A percentile compares a stretch with the other conserved stretches of the same genome.
These are phyloP conservation scores for Trebouxiophyceae sp. DNA, from an alignment of 163 green algal genomes.

Conservation along the genomic window DNA sequence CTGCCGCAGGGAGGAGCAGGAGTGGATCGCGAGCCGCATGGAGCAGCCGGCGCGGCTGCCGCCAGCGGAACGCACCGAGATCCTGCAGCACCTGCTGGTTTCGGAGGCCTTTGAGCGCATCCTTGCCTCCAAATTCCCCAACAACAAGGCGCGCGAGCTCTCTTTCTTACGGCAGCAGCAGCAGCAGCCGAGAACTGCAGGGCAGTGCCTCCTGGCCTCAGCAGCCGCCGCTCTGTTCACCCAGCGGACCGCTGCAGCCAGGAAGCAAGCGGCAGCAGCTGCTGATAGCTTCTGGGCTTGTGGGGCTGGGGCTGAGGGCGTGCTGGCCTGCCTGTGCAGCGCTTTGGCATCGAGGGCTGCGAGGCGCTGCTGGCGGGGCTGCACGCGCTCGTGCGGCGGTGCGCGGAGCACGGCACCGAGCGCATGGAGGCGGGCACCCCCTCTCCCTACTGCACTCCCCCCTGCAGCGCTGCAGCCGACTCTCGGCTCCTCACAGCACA, in stretches of 20 bases:
- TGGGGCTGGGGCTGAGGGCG: background rate
- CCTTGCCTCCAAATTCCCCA: slow-evolving; percentile 59
- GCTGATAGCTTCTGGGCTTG: too few relatives aligned
- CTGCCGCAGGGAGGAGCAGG: slow-evolving; percentile 29
- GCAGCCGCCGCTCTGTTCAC: too few relatives aligned
- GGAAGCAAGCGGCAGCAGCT: too few relatives aligned
- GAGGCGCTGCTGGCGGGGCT: slow-evolving; percentile 53
- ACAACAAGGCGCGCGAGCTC: too few relatives aligned
- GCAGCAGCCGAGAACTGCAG: background rate
- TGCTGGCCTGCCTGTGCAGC: slow-evolving; percentile 7
- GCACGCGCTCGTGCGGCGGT: slow-evolving; percentile 24
- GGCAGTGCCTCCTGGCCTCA: too few relatives aligned
- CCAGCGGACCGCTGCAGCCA: too few relatives aligned
- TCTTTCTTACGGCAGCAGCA: slow-evolving; percentile 8
- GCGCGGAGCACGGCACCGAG: slow-evolving; percentile 23
- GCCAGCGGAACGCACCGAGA: background rate
- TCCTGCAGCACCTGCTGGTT: slow-evolving; percentile 26
- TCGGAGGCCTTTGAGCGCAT: slow-evolving; percentile 62
- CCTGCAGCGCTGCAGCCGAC: too few relatives aligned
- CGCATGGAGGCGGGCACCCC: slow-evolving; percentile 36
- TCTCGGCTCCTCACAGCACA: too few relatives aligned
- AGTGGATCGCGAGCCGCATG: slow-evolving; percentile 27
- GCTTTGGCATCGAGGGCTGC: slow-evolving; percentile 62
- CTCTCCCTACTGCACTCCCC: too few relatives aligned
- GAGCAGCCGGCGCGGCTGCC: slow-evolving; percentile 20